Evolutionary conservation across 2,329 filamentous ascomycete species (phyloP).

Genomic region (Colletotrichum lindemuthianum): DNA sequence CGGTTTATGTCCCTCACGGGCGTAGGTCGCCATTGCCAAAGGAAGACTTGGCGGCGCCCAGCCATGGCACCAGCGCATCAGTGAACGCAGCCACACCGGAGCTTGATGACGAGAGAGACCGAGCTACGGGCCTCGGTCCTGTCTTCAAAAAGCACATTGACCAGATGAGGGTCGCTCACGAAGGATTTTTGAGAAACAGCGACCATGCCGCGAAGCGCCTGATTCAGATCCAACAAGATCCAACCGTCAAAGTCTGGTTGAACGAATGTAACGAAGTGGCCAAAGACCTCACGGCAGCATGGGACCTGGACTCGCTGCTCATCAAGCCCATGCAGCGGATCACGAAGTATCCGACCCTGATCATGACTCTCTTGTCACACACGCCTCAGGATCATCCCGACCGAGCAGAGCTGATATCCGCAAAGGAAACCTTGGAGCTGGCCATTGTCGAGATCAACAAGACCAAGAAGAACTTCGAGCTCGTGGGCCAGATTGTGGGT

Average conservation of each 20-base stretch:
- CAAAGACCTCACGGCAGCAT: constrained; percentile 90
- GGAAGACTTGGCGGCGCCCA: constrained; percentile 54
- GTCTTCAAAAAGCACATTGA: constrained; percentile 67
- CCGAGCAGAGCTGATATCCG: constrained; percentile 67
- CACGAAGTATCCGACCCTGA: constrained; percentile 89
- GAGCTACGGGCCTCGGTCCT: constrained; percentile 62
- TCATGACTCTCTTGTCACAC: constrained; percentile 80
- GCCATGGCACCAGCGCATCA: constrained; percentile 43
- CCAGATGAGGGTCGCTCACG: constrained; percentile 68
- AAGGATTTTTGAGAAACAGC: constrained; percentile 71
- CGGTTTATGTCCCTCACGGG: constrained; percentile 76
- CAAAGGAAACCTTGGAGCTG: constrained; percentile 65
- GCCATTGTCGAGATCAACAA: constrained; percentile 92
- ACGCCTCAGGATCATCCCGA: constrained; percentile 89
- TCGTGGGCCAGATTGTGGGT: constrained; percentile 88
- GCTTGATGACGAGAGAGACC: constrained; percentile 62
- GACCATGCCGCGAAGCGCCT: constrained; percentile 70
- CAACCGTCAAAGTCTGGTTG: constrained; percentile 82
- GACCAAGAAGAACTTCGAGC: constrained; percentile 92
- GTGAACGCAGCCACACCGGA: constrained; percentile 52
- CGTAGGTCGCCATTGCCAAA: constrained; percentile 54
- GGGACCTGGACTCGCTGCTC: constrained; percentile 94
- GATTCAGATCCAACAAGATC: constrained; percentile 70
- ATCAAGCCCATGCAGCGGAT: constrained; percentile 97
- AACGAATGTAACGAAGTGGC: constrained; percentile 93